phyloP scores from a whole-genome alignment of 768 basidiomycete species.

The Cystofilobasidium ferigula region DNA sequence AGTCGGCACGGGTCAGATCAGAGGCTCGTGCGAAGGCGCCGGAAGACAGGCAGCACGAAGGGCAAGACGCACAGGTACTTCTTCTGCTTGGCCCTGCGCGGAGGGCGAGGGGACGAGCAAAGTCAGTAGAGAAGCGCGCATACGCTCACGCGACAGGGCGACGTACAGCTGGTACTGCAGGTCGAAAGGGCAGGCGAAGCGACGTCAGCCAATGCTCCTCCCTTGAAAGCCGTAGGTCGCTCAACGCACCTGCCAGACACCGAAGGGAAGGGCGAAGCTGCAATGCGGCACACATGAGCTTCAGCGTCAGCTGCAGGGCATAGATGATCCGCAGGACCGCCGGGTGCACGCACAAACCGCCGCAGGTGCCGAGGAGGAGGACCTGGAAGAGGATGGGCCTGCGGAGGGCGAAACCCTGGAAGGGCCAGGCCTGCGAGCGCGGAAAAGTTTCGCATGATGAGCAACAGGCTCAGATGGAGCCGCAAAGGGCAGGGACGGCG shows the following conservation, averaged over 20 bases:
- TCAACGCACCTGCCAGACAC: neutral
- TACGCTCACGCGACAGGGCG: neutral
- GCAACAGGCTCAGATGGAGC: too few relatives aligned
- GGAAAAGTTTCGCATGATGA: too few relatives aligned
- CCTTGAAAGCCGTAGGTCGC: neutral
- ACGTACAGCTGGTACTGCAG: slow-evolving; percentile 3
- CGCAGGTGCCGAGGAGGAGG: neutral
- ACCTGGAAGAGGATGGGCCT: neutral
- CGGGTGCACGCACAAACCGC: neutral
- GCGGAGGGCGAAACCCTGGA: neutral
- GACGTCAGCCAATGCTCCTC: neutral
- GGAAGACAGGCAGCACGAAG: neutral
- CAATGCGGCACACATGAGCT: neutral
- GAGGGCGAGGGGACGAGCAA: neutral
- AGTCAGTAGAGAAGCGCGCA: neutral
- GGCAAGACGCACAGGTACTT: neutral
- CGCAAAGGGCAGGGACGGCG: too few relatives aligned
- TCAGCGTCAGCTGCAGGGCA: neutral
- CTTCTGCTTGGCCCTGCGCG: slow-evolving; percentile 5
- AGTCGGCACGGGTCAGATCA: too few relatives aligned
- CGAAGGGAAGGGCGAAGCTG: slow-evolving; percentile 5
- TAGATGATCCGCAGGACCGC: neutral
- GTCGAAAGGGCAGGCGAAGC: neutral
- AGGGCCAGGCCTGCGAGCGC: neutral
- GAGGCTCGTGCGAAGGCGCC: too few relatives aligned